Conservation (phyloP, 2,329 filamentous ascomycete species). For the Aspergillus sp. region DNA sequence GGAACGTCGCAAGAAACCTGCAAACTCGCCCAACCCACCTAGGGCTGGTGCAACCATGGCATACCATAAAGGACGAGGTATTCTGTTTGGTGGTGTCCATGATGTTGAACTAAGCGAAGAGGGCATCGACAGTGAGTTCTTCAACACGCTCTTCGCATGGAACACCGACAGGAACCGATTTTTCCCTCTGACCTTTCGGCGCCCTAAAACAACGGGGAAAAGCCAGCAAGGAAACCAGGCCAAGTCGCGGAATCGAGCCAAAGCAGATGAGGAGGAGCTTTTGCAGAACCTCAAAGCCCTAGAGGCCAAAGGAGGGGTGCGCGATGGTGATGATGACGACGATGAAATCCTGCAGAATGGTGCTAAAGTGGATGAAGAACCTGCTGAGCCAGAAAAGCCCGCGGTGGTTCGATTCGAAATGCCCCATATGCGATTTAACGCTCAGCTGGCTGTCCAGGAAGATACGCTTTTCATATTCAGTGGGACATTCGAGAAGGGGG, state of each 20-base stretch:
- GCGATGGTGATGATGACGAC: conserved; percentile 48
- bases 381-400: conserved; percentile 54
- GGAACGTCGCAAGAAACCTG: conserved; percentile 90
- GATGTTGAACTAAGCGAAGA: conserved; percentile 90
- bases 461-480: conserved; percentile 93
- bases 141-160: conserved; percentile 88
- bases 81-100: conserved; percentile 91
- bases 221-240: conserved; percentile 51
- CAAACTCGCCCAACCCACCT: conserved; percentile 79
- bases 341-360: conserved; percentile 32
- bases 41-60: conserved; percentile 92
- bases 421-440: conserved; percentile 88
- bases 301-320: conserved; percentile 69
- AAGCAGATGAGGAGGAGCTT: conserved; percentile 89
- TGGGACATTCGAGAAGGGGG: conserved; percentile 91
- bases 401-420: conserved; percentile 74
- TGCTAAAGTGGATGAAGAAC: conserved; percentile 56
- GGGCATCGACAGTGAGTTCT: conserved; percentile 96
- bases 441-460: conserved; percentile 84
- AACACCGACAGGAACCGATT: conserved; percentile 94
- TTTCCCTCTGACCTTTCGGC: conserved; percentile 77
- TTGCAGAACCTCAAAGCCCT: conserved; percentile 82
- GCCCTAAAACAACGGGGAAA: conserved; percentile 67
- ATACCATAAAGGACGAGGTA: conserved; percentile 87
- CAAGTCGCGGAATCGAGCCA: conserved; percentile 66